A percentile compares a stretch with the other conserved stretches of the same genome.
Evolutionary conservation across 2,329 filamentous ascomycete species (phyloP).

Genomic region (Phialophora verrucosa): DNA sequence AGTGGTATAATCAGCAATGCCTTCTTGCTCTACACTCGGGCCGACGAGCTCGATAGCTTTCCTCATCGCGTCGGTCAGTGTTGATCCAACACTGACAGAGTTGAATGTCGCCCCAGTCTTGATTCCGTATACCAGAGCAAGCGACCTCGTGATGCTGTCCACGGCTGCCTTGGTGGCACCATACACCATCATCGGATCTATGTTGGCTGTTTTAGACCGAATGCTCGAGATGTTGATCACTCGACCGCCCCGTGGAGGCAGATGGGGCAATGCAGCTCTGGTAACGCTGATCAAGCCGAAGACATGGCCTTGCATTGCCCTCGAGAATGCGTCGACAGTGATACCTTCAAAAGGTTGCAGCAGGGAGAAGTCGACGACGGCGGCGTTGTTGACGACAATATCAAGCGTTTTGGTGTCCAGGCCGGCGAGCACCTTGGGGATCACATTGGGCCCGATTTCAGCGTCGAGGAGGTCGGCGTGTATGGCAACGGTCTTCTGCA

Average conservation of each 20-base stretch:
- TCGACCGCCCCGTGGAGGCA: slow-evolving; percentile 23
- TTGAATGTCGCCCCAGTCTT: slow-evolving; percentile 20
- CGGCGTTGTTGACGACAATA: slow-evolving; percentile 28
- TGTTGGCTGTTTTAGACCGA: slow-evolving; percentile 14
- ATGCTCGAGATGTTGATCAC: slow-evolving; percentile 30
- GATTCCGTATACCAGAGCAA: slow-evolving; percentile 29
- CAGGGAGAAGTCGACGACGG: slow-evolving; percentile 5
- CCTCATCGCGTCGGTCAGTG: slow-evolving; percentile 43
- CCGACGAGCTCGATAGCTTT: slow-evolving; percentile 52
- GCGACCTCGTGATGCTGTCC: slow-evolving; percentile 34
- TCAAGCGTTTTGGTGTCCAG: slow-evolving; percentile 23
- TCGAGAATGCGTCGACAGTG: slow-evolving; percentile 10
- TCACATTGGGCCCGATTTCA: slow-evolving; percentile 16
- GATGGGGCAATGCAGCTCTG: slow-evolving; percentile 17
- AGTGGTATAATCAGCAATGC: slow-evolving; percentile 46
- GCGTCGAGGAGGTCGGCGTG: slow-evolving; percentile 23
- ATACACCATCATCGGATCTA: slow-evolving; percentile 30
- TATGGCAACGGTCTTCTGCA: slow-evolving; percentile 17
- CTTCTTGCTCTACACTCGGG: slow-evolving; percentile 52
- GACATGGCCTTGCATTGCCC: slow-evolving; percentile 17
- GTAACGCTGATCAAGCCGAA: slow-evolving; percentile 20
- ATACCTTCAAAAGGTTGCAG: slow-evolving; percentile 13
- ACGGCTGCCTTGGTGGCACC: slow-evolving; percentile 43
- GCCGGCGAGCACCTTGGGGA: slow-evolving; percentile 18
- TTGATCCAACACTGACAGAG: slow-evolving; percentile 15